phyloP scores from a whole-genome alignment of 176 grass and related monocot genomes.

The Poa pratensis region DNA sequence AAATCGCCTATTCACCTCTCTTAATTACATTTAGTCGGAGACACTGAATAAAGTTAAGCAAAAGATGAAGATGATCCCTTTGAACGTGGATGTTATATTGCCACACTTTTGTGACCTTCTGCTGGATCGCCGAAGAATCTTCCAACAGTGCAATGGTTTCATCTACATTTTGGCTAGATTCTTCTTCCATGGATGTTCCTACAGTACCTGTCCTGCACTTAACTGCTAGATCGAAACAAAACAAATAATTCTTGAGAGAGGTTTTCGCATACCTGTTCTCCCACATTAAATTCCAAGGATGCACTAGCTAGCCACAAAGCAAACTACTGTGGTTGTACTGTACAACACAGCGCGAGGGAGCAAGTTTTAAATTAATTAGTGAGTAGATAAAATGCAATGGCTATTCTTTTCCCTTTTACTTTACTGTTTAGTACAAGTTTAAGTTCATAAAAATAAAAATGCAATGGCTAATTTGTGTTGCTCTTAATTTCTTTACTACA shows the following conservation, averaged over 20 bases:
- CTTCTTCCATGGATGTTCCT: slow-evolving; percentile 10
- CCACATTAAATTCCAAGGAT: neutral
- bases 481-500: neutral
- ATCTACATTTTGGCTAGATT: slow-evolving; percentile 4
- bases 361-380: neutral
- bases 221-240: slow-evolving; percentile 5
- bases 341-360: neutral
- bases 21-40: neutral
- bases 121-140: slow-evolving; percentile 7
- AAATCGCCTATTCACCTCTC: neutral
- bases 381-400: neutral
- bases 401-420: neutral
- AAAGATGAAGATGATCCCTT: neutral
- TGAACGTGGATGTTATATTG: slow-evolving; percentile 10
- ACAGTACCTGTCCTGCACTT: slow-evolving; percentile 22
- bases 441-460: neutral
- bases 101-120: neutral
- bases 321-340: slow-evolving; percentile 8
- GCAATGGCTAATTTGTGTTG: neutral
- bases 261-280: neutral
- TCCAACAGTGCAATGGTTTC: neutral
- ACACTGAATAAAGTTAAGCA: neutral
- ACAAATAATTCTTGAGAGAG: slow-evolving; percentile 21
- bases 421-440: neutral
- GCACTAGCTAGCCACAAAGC: neutral